phyloP scores from a whole-genome alignment of 345 rosid species.

The Zanthoxylum bungeanum region DNA sequence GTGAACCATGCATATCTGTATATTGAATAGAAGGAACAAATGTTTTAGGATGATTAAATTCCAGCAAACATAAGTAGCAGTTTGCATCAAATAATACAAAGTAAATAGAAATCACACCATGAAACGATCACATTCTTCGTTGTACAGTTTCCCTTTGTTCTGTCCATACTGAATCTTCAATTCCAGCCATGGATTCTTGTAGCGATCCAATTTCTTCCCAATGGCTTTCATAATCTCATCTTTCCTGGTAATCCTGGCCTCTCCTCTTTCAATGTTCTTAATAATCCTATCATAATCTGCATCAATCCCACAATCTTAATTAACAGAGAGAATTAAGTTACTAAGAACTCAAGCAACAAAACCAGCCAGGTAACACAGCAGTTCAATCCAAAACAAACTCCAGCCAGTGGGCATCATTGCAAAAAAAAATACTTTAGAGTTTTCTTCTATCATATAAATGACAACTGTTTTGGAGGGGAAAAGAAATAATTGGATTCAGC shows the following conservation, averaged over 20 bases:
- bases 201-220: slow-evolving; percentile 95
- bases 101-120: slow-evolving; percentile 45
- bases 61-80: not conserved
- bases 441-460: not conserved
- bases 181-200: slow-evolving; percentile 97
- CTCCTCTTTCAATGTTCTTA: slow-evolving; percentile 96
- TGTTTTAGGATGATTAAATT: not conserved
- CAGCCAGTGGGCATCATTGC: not conserved
- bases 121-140: slow-evolving; percentile 96
- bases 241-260: slow-evolving; percentile 90
- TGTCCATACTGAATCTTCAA: slow-evolving; percentile 97
- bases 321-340: not conserved
- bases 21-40: slow-evolving; percentile 5
- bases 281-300: slow-evolving; percentile 92
- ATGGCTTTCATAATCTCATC: slow-evolving; percentile 99
- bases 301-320: not conserved
- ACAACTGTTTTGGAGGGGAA: not conserved
- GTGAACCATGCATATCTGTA: slow-evolving; percentile 96
- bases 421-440: no score
- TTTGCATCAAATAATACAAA: not conserved
- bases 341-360: not conserved
- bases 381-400: not conserved
- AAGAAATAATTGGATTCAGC: not conserved
- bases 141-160: slow-evolving; percentile 93
- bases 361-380: not conserved